phyloP scores from a whole-genome alignment of 2,329 filamentous ascomycete species.

The Dissoconium aciculare region DNA sequence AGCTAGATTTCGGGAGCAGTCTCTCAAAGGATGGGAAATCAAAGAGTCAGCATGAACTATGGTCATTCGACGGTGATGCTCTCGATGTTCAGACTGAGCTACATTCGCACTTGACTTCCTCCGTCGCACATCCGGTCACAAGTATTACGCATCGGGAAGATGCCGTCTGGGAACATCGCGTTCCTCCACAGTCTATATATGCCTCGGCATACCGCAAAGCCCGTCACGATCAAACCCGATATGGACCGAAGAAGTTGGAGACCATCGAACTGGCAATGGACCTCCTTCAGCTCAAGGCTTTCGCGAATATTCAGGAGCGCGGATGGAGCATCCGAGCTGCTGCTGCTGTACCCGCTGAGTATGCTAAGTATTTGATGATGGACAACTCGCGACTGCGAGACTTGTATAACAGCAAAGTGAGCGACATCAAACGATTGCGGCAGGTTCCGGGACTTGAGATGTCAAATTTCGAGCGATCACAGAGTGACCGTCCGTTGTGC shows the following conservation, averaged over 20 bases:
- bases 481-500: slow-evolving; percentile 11
- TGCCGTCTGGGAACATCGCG: no score
- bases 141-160: no score
- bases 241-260: slow-evolving; percentile 30
- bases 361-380: slow-evolving; percentile 8
- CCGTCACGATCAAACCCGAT: slow-evolving; percentile 21
- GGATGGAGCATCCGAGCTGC: slow-evolving; percentile 10
- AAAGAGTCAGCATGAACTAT: no score
- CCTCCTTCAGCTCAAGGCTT: slow-evolving; percentile 25
- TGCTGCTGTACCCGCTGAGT: slow-evolving; percentile 14
- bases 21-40: background rate
- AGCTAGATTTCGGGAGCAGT: no score
- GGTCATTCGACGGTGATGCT: slow-evolving; percentile 4
- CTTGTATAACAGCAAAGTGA: background rate
- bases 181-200: slow-evolving; percentile 34
- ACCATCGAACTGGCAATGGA: slow-evolving; percentile 28
- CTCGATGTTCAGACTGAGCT: slow-evolving; percentile 11
- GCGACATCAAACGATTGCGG: background rate
- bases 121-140: no score
- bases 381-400: background rate
- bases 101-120: no score
- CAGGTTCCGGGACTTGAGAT: background rate
- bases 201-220: slow-evolving; percentile 22
- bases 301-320: slow-evolving; percentile 16
- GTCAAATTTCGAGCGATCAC: background rate